phyloP scores from a whole-genome alignment of 208 protist species.

The Crithidia sp. region DNA sequence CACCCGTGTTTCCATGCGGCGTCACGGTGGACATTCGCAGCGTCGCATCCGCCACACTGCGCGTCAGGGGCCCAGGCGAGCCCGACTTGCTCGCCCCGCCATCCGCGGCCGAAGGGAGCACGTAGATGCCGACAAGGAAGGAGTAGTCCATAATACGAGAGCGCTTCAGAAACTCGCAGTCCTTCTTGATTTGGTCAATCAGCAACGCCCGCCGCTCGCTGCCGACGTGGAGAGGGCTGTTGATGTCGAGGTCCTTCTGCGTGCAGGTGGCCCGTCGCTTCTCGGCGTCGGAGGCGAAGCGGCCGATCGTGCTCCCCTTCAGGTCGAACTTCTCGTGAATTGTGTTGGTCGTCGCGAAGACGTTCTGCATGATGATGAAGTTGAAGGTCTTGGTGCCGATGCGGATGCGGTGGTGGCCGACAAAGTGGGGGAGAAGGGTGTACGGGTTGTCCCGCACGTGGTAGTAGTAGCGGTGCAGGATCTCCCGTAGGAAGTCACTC shows the following conservation, averaged over 20 bases:
- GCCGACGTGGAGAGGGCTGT: conserved; percentile 80
- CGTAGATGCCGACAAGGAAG: conserved; percentile 92
- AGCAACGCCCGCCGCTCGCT: conserved; percentile 61
- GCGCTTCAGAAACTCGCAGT: conserved; percentile 88
- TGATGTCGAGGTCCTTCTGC: conserved; percentile 93
- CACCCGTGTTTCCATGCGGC: background rate
- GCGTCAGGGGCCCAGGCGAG: conserved; percentile 6
- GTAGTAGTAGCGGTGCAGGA: conserved; percentile 92
- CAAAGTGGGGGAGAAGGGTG: conserved; percentile 92
- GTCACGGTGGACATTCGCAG: conserved; percentile 7
- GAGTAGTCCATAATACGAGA: conserved; percentile 95
- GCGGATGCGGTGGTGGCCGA: conserved; percentile 83
- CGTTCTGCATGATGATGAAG: conserved; percentile 95
- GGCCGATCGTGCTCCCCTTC: conserved; percentile 93
- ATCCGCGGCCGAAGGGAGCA: conserved; percentile 37
- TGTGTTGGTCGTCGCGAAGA: conserved; percentile 89
- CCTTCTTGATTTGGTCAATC: conserved; percentile 87
- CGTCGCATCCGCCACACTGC: conserved; percentile 14
- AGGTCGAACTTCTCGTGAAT: conserved; percentile 95
- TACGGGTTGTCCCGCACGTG: conserved; percentile 89
- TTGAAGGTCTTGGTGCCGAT: conserved; percentile 71
- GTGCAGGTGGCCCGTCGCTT: conserved; percentile 84
- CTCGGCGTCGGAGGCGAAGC: conserved; percentile 83
- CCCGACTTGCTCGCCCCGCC: background rate
- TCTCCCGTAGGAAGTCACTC: conserved; percentile 86